Conservation (phyloP, 208 protist genomes). For the Trypanosoma scelopori region DNA sequence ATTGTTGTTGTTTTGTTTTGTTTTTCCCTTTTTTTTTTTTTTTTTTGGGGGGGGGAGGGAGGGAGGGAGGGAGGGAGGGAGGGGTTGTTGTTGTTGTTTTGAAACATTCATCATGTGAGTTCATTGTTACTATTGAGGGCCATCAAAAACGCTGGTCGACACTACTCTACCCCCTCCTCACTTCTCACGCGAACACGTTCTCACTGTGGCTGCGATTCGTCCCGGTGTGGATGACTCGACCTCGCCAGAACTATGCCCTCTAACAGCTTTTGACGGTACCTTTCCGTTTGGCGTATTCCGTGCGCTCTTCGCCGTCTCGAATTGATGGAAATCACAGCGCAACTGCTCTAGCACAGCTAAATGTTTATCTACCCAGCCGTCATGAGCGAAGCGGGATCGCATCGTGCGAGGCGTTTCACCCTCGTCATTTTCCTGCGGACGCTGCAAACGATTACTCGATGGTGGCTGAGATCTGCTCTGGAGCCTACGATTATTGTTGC, state of each 20-base stretch:
- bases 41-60: no score
- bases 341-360: constrained; percentile 34
- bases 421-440: constrained; percentile 3
- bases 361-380: constrained; percentile 29
- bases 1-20: no score
- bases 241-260: neutral
- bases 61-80: no score
- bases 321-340: constrained; percentile 32
- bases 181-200: neutral
- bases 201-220: neutral
- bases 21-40: no score
- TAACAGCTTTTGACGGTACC: neutral
- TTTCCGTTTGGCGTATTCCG: constrained; percentile 23
- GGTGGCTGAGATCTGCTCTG: neutral
- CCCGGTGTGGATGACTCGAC: neutral
- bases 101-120: neutral
- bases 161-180: neutral
- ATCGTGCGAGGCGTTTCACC: constrained; percentile 10
- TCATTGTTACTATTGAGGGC: neutral
- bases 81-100: no score
- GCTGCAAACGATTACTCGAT: neutral
- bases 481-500: neutral
- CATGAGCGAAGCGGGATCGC: constrained; percentile 14
- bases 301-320: constrained; percentile 21
- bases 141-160: neutral